These are phyloP conservation scores for Dothideomycetes sp. DNA, from an alignment of 2,329 filamentous ascomycete genomes.

Conservation along the genomic window DNA sequence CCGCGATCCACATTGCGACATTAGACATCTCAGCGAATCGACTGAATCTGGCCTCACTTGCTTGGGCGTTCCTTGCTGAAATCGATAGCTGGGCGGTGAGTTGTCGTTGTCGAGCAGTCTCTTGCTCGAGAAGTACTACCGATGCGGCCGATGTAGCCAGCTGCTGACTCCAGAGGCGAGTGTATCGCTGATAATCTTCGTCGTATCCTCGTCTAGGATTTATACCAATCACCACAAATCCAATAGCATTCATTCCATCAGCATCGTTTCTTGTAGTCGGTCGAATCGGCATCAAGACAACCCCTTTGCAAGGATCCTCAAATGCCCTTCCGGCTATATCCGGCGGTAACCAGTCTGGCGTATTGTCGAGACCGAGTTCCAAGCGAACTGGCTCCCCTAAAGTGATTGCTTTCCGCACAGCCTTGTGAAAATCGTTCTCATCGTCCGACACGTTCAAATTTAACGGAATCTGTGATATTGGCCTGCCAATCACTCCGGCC, in stretches of 20 bases:
- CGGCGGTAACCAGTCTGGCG: slow-evolving; percentile 6
- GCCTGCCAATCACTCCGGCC: slow-evolving; percentile 10
- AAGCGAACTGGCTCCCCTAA: slow-evolving; percentile 5
- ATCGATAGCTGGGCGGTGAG: slow-evolving; percentile 13
- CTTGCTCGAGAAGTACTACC: slow-evolving; percentile 25
- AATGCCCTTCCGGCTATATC: slow-evolving; percentile 18
- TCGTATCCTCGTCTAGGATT: slow-evolving; percentile 28
- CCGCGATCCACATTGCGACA: slow-evolving; percentile 22
- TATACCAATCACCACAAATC: slow-evolving; percentile 27
- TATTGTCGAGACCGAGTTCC: not conserved
- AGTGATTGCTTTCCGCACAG: slow-evolving; percentile 5
- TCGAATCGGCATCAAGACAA: slow-evolving; percentile 26
- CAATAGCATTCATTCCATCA: slow-evolving; percentile 21
- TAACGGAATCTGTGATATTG: slow-evolving; percentile 1
- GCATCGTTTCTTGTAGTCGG: slow-evolving; percentile 21
- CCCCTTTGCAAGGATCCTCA: slow-evolving; percentile 22
- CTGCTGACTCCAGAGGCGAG: slow-evolving; percentile 23
- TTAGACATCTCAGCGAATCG: slow-evolving; percentile 28
- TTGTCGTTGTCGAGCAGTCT: slow-evolving; percentile 22
- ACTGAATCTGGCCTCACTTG: slow-evolving; percentile 25
- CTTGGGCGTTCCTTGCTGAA: slow-evolving; percentile 9
- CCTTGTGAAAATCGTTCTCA: slow-evolving; percentile 4
- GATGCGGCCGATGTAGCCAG: slow-evolving; percentile 28
- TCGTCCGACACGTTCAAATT: slow-evolving; percentile 1
- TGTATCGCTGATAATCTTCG: slow-evolving; percentile 26